Evolutionary conservation across 202 grass and related monocot species (phyloP).

Genomic region (Tripidium arundinaceum): DNA sequence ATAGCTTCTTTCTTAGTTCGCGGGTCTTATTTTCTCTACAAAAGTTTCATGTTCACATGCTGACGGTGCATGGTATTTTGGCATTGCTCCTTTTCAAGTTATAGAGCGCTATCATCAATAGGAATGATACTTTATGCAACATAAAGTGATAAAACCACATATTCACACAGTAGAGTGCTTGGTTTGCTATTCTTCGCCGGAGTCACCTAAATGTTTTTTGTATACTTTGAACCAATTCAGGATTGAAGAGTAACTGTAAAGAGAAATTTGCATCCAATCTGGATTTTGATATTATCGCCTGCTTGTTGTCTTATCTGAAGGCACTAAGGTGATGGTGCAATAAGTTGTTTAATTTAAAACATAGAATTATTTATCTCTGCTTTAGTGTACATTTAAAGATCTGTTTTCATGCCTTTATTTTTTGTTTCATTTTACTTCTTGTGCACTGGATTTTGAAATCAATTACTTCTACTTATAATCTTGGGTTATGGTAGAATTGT

Average conservation of each 20-base stretch:
- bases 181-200: background rate
- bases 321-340: background rate
- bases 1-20: background rate
- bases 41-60: background rate
- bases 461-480: background rate
- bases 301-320: background rate
- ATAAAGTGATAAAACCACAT: background rate
- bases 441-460: background rate
- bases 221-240: no score
- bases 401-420: background rate
- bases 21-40: slow-evolving; percentile 9
- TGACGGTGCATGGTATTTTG: background rate
- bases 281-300: background rate
- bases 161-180: background rate
- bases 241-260: background rate
- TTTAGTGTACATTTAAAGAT: background rate
- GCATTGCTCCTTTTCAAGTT: background rate
- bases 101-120: background rate
- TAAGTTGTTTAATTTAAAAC: background rate
- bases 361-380: background rate
- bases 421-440: background rate
- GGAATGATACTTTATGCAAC: background rate
- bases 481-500: background rate
- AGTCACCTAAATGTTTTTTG: no score
- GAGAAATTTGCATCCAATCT: background rate